These are phyloP conservation scores for Ascobolus immersus DNA, from an alignment of 495 filamentous ascomycete genomes.

Conservation along the genomic window DNA sequence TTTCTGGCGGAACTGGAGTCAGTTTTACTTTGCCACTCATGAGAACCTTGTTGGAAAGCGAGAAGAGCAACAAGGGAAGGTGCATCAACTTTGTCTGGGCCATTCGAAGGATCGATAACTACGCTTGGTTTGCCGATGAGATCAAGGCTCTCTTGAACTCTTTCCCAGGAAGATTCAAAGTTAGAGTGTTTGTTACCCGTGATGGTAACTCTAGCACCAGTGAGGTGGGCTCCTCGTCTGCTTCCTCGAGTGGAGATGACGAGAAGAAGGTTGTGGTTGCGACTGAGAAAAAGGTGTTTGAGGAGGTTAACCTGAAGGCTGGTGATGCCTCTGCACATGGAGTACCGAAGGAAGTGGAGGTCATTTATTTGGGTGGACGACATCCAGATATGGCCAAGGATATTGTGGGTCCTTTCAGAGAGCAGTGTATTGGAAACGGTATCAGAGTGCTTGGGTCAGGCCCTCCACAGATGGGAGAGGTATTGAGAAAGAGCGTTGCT, in stretches of 20 bases:
- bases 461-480: background rate
- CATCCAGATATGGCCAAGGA: constrained; percentile 17
- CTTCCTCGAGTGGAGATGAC: constrained; percentile 2
- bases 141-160: constrained; percentile 19
- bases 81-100: constrained; percentile 35
- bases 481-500: background rate
- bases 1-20: constrained; percentile 40
- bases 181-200: constrained; percentile 33
- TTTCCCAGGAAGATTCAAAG: constrained; percentile 5
- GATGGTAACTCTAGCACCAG: constrained; percentile 10
- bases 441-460: background rate
- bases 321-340: constrained; percentile 1
- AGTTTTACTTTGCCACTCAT: constrained; percentile 35
- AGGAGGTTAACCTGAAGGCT: constrained; percentile 4
- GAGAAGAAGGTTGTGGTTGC: constrained; percentile 10
- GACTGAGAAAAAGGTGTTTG: constrained; percentile 1
- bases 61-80: constrained; percentile 9
- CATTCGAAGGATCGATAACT: constrained; percentile 26
- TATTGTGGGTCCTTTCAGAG: constrained; percentile 7
- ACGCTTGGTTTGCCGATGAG: constrained; percentile 31
- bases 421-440: background rate
- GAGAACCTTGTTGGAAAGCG: constrained; percentile 19
- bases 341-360: background rate
- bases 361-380: constrained; percentile 2
- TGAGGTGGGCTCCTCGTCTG: background rate